These are phyloP conservation scores for Pseudogymnoascus sp. DNA, from an alignment of 2,329 filamentous ascomycete genomes.

Conservation along the genomic window DNA sequence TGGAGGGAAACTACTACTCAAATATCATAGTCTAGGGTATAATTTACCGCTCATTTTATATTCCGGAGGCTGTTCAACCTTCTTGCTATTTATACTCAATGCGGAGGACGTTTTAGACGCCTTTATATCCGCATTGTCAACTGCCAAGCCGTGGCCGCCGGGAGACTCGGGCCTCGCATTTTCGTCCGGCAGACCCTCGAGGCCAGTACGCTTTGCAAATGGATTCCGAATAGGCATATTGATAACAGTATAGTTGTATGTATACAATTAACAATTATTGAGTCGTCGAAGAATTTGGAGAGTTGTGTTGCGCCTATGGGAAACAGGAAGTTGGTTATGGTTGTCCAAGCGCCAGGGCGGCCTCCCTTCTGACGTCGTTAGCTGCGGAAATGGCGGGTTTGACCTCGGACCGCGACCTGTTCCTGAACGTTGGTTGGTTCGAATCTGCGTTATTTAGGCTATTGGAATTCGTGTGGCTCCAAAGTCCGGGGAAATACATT, in stretches of 20 bases:
- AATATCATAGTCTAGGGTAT: constrained; percentile 15
- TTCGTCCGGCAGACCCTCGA: constrained; percentile 39
- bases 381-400: not conserved
- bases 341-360: constrained; percentile 5
- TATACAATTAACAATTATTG: constrained; percentile 6
- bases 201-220: constrained; percentile 54
- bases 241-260: constrained; percentile 10
- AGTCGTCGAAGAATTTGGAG: not conserved
- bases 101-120: constrained; percentile 57
- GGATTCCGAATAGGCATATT: constrained; percentile 68
- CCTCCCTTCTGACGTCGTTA: constrained; percentile 5
- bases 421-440: constrained; percentile 1
- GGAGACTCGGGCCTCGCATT: constrained; percentile 41
- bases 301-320: not conserved
- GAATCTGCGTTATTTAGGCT: not conserved
- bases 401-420: not conserved
- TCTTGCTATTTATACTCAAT: constrained; percentile 55
- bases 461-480: not conserved
- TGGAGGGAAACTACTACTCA: constrained; percentile 16
- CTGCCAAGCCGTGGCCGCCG: constrained; percentile 44
- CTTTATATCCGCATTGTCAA: constrained; percentile 57
- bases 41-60: constrained; percentile 74
- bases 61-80: constrained; percentile 54
- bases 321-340: constrained; percentile 5
- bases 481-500: not conserved